Evolutionary conservation across 208 protist species (phyloP).

Genomic region (Leishmania martiniquensis): DNA sequence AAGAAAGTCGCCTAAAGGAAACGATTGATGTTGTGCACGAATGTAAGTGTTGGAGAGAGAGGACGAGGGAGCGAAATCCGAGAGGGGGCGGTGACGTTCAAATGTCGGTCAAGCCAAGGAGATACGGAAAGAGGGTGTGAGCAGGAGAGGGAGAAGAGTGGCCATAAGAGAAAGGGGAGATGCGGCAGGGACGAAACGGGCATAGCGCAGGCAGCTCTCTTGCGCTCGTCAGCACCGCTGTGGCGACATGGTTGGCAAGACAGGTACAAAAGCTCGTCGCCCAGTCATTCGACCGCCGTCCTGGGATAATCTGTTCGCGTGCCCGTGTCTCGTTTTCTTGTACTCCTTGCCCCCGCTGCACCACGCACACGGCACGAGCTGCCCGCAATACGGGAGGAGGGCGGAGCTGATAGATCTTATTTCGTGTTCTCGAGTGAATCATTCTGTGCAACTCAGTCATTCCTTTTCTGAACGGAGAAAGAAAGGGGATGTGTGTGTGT

Average conservation of each 20-base stretch:
- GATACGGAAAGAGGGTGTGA: not conserved
- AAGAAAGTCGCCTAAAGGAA: conserved; percentile 9
- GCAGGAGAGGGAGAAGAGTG: not conserved
- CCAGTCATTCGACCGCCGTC: not conserved
- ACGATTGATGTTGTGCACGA: not conserved
- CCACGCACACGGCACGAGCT: not conserved
- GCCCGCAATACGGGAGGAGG: not conserved
- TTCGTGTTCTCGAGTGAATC: no score
- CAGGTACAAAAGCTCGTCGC: not conserved
- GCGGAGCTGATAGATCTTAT: not conserved
- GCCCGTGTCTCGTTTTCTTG: not conserved
- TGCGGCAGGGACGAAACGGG: no score
- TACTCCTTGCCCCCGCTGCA: no score
- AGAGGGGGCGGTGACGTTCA: not conserved
- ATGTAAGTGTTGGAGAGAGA: not conserved
- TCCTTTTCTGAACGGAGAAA: no score
- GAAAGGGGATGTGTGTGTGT: not conserved
- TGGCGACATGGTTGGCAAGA: not conserved
- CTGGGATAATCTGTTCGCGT: not conserved
- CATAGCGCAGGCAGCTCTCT: no score
- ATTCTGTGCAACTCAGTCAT: no score
- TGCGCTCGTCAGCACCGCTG: no score
- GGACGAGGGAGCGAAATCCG: not conserved
- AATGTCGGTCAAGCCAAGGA: not conserved
- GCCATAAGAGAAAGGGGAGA: not conserved